Evolutionary conservation across 208 protist genomes (phyloP).

Genomic region (Crithidia expoeki): DNA sequence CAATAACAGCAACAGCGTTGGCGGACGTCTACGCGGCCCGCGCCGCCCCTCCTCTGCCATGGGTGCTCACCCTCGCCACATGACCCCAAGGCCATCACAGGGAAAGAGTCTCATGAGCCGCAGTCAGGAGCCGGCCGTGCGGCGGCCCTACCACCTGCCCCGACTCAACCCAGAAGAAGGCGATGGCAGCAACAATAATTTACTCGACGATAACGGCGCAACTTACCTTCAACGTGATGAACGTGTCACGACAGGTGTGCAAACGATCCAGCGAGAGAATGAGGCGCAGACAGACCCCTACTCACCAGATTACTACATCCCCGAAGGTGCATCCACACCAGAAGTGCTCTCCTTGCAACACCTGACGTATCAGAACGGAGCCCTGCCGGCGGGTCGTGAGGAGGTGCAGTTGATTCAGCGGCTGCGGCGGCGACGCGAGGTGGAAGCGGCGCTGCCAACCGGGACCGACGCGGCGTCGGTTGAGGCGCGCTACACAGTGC

Average conservation of each 20-base stretch:
- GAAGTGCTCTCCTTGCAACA: constrained; percentile 74
- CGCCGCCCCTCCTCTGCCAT: constrained; percentile 13
- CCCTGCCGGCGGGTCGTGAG: constrained; percentile 78
- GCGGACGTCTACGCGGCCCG: neutral
- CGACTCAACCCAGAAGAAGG: constrained; percentile 10
- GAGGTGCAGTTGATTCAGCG: constrained; percentile 91
- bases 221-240: constrained; percentile 3
- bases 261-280: constrained; percentile 85
- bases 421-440: constrained; percentile 76
- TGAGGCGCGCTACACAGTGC: constrained; percentile 44
- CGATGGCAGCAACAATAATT: neutral
- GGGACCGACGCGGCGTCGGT: constrained; percentile 60
- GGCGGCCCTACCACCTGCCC: constrained; percentile 44
- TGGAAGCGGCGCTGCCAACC: constrained; percentile 64
- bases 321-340: constrained; percentile 60
- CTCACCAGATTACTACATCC: constrained; percentile 86
- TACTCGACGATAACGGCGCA: neutral
- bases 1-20: constrained; percentile 2
- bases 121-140: constrained; percentile 17
- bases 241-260: constrained; percentile 28
- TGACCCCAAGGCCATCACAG: neutral
- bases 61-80: constrained; percentile 4
- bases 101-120: neutral
- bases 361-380: constrained; percentile 65
- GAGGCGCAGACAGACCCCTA: constrained; percentile 92